These are phyloP conservation scores for Aspergillus persii DNA, from an alignment of 2,329 filamentous ascomycete genomes.

Conservation along the genomic window DNA sequence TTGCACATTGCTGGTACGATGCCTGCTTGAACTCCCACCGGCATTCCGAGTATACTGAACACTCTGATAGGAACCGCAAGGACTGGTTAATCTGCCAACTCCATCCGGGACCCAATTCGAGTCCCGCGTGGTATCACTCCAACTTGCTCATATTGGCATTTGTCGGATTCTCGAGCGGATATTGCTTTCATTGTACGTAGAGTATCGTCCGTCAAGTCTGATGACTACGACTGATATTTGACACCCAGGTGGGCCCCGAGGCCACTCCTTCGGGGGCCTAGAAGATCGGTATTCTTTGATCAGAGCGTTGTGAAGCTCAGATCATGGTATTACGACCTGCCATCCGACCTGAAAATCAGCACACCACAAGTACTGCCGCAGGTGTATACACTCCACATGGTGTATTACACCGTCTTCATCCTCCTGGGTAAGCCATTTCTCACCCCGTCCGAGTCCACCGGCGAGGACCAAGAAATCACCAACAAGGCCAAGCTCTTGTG, in stretches of 20 bases:
- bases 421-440: neutral
- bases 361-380: neutral
- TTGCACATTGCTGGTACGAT: conserved; percentile 36
- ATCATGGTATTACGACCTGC: neutral
- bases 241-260: neutral
- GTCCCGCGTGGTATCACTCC: neutral
- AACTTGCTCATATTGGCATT: neutral
- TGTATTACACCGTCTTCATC: neutral
- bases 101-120: neutral
- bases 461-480: neutral
- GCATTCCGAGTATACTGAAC: neutral
- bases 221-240: neutral
- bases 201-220: neutral
- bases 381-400: neutral
- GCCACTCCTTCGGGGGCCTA: neutral
- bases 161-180: neutral
- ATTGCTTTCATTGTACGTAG: neutral
- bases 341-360: neutral
- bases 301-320: neutral
- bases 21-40: neutral
- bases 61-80: neutral
- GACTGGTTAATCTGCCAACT: neutral
- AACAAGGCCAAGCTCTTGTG: neutral
- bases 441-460: neutral
- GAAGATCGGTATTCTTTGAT: neutral